Base-by-base conservation (phyloP, 441 rosid species). In the Euphorbia celastroides region DNA sequence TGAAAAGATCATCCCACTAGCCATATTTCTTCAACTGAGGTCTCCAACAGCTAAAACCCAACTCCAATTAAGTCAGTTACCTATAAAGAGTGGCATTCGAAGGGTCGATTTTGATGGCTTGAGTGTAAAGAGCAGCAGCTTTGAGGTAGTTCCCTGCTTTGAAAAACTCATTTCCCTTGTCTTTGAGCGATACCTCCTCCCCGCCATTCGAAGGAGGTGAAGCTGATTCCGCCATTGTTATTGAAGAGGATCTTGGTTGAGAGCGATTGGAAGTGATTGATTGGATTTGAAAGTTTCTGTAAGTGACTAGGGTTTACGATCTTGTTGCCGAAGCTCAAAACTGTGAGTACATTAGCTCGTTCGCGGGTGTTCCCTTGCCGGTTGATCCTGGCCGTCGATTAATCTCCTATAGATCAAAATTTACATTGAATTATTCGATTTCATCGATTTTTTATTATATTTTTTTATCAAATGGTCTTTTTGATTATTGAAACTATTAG, bases 91-190 rank as follows among this genome's bases (percentile, higher is more conserved):
- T 81, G 30, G 89, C 84, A 76, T 91, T 93, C 30, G 89, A 83
- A 75, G 97, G 96, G 76, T 91, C 99, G 61, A 86, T 92, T 74
- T 93, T 93, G 68, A 93, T 91, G 32, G 96, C 97, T 75, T 89
- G 93, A 78, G 99, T 93, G 74, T 93, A 93, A 58, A 91, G 82
- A 76, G 97, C 99, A 56, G 97, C 99, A 50, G 99, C 99, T 86
- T 93, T 93, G 55, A 91, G 93, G 66, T 75, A 91, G 83, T 89
- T 93, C 50, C 97, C 97, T 8, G 93, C 90, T 81, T 93, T 91
- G 80, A 91, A 93, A 81, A 89, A 88, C 57, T 89, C 99, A 63
- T 93, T 91, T 13, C 97, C 96, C 77, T 91, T 86, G 26, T 89
- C 93, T 68, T 91, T 93, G 69, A 89, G 80, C 25, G 96, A 88